A percentile compares a stretch with the other conserved stretches of the same genome.
phyloP scores from a whole-genome alignment of 1,284 basidiomycete genomes.

The Marasmius oreades region DNA sequence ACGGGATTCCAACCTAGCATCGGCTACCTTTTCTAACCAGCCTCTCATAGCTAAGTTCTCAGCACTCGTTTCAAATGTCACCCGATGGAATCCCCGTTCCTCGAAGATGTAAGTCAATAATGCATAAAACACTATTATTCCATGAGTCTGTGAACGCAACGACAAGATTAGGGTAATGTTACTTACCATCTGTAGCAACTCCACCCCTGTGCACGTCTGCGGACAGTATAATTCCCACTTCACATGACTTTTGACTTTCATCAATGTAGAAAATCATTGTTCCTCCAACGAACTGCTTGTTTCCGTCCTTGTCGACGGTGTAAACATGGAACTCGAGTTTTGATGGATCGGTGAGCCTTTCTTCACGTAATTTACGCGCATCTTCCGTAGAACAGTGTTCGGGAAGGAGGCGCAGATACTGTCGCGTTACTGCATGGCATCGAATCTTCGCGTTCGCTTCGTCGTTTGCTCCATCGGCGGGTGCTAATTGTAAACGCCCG shows the following conservation, averaged over 20 bases:
- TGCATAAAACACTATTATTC: conserved; percentile 6
- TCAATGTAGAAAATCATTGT: conserved; percentile 17
- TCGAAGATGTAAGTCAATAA: conserved; percentile 12
- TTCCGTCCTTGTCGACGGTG: conserved; percentile 17
- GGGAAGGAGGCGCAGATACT: conserved; percentile 37
- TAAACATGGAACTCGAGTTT: conserved; percentile 30
- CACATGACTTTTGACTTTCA: conserved; percentile 3
- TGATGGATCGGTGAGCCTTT: conserved; percentile 27
- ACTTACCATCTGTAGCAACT: conserved; percentile 9
- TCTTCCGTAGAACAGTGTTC: conserved; percentile 31
- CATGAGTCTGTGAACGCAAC: neutral
- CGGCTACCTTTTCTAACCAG: conserved; percentile 14
- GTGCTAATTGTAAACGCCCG: conserved; percentile 33
- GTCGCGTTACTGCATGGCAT: conserved; percentile 32
- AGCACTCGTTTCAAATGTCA: conserved; percentile 9
- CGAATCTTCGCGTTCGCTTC: conserved; percentile 31
- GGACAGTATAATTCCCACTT: conserved; percentile 10
- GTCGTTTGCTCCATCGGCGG: conserved; percentile 34
- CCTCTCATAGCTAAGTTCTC: conserved; percentile 14
- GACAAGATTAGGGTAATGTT: neutral
- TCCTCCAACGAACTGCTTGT: conserved; percentile 11
- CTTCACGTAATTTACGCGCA: conserved; percentile 30
- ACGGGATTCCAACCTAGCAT: conserved; percentile 9
- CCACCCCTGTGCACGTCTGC: conserved; percentile 8
- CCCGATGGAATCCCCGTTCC: conserved; percentile 6